A percentile compares a stretch with the other conserved stretches of the same genome.
Conservation (phyloP, 1,284 basidiomycete genomes). For the Stereum hirsutum region DNA sequence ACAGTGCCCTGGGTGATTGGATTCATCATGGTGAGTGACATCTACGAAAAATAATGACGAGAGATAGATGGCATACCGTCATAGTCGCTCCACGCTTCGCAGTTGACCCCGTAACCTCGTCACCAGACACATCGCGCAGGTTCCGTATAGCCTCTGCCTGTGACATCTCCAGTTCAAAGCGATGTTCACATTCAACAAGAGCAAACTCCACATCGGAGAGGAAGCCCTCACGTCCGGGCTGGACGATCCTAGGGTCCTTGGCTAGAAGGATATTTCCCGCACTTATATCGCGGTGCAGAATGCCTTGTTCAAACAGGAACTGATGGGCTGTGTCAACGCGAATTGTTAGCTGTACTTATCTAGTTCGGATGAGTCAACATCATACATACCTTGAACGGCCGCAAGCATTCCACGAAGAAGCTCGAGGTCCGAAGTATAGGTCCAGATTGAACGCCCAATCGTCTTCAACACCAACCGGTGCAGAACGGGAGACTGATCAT, state of each 20-base stretch:
- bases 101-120: background rate
- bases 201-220: background rate
- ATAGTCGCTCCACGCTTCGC: background rate
- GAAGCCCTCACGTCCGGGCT: background rate
- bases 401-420: slow-evolving; percentile 6
- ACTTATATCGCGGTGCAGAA: slow-evolving; percentile 7
- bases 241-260: background rate
- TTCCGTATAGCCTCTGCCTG: background rate
- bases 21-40: background rate
- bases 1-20: background rate
- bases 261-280: slow-evolving; percentile 9
- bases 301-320: slow-evolving; percentile 1
- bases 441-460: slow-evolving; percentile 11
- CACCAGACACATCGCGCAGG: background rate
- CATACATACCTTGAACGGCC: slow-evolving; percentile 1
- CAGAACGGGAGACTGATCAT: slow-evolving; percentile 1
- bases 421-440: slow-evolving; percentile 5
- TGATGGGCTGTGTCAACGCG: slow-evolving; percentile 1
- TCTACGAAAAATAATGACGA: background rate
- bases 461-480: slow-evolving; percentile 8
- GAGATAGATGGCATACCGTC: background rate
- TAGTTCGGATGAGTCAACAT: background rate
- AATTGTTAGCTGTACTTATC: too few relatives aligned
- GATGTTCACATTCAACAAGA: background rate
- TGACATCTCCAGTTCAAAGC: background rate